phyloP scores from a whole-genome alignment of 129 eudicot species.

The carrot (Daucus carota) region DH1_v3.0 NC_030384.2:33813001-33813500 shows the following conservation, averaged over 20 bases:
- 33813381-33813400: constrained; percentile 25
- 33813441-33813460: constrained; percentile 23
- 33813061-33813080: background rate
- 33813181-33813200: constrained; percentile 26
- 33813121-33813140: background rate
- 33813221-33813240: constrained; percentile 13
- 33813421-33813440: constrained; percentile 27
- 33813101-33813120: background rate
- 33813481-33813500: constrained; percentile 26
- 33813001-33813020: background rate
- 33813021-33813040: background rate
- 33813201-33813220: constrained; percentile 18
- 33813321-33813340: constrained; percentile 14
- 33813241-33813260: constrained; percentile 25
- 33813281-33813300: constrained; percentile 19
- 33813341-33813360: constrained; percentile 20
- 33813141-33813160: background rate
- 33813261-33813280: constrained; percentile 22
- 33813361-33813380: constrained; percentile 21
- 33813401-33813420: constrained; percentile 28
- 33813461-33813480: constrained; percentile 29
- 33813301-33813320: constrained; percentile 18
- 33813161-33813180: constrained; percentile 25
- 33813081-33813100: constrained; percentile 5
- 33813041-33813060: too few species aligned